Evolutionary conservation across 2,329 filamentous ascomycete species (phyloP).

Genomic region (Cladophialophora bantiana): DNA sequence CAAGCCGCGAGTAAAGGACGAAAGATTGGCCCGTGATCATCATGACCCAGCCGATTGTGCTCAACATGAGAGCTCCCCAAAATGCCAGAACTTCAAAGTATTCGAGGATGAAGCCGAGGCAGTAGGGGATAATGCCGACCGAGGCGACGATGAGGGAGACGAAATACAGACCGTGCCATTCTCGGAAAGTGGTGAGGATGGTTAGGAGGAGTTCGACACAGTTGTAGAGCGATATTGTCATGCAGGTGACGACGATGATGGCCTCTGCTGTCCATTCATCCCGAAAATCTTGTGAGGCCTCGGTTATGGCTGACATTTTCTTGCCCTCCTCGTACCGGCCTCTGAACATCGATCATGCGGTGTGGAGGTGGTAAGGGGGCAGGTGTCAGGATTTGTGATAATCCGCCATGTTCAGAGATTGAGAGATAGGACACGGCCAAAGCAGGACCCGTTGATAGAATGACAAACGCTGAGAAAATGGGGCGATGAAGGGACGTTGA

Average conservation of each 20-base stretch:
- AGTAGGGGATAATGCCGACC: conserved; percentile 54
- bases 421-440: neutral
- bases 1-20: conserved; percentile 59
- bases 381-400: no score
- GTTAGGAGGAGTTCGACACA: conserved; percentile 57
- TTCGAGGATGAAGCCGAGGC: conserved; percentile 55
- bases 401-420: neutral
- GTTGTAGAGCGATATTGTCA: conserved; percentile 51
- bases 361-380: no score
- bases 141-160: conserved; percentile 55
- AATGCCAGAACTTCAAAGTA: conserved; percentile 47
- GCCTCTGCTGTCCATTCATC: conserved; percentile 6
- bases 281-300: neutral
- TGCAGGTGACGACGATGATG: conserved; percentile 15
- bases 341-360: no score
- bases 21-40: conserved; percentile 56
- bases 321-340: no score
- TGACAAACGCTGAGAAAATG: neutral
- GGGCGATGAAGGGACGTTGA: neutral
- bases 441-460: neutral
- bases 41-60: conserved; percentile 55
- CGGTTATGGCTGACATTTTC: neutral
- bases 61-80: conserved; percentile 42
- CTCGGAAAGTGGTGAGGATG: conserved; percentile 56
- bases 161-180: conserved; percentile 58